These are phyloP conservation scores for Golubevia sp. DNA, from an alignment of 1,284 basidiomycete genomes.

Conservation along the genomic window DNA sequence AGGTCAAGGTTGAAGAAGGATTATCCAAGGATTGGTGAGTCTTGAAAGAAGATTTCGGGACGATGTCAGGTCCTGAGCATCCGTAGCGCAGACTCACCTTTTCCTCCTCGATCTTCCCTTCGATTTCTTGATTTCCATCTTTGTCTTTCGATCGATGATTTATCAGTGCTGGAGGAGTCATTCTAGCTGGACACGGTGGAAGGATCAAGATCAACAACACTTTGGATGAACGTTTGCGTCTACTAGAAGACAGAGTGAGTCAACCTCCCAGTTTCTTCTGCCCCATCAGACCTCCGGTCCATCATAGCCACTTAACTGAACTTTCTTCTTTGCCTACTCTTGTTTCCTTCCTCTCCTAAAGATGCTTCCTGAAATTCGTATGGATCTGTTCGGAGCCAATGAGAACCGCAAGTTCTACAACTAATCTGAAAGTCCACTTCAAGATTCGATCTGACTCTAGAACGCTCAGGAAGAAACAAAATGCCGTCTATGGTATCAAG, in stretches of 20 bases:
- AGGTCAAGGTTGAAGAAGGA: constrained; percentile 1
- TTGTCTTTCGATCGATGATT: not conserved
- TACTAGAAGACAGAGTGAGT: constrained; percentile 46
- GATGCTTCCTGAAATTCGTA: constrained; percentile 58
- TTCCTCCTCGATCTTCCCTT: not conserved
- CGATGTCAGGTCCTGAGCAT: no score
- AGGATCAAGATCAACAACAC: constrained; percentile 59
- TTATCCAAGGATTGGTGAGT: not conserved
- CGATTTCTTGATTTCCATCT: not conserved
- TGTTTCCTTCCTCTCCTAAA: constrained; percentile 1
- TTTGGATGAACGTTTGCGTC: constrained; percentile 50
- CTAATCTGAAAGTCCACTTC: no score
- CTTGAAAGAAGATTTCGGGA: no score
- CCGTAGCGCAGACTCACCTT: not conserved
- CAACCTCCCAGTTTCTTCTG: not conserved
- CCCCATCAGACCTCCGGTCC: not conserved
- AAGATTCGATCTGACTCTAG: no score
- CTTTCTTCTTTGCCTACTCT: not conserved
- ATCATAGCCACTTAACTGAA: not conserved
- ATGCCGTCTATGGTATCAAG: no score
- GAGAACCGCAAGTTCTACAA: constrained; percentile 46
- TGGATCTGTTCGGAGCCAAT: constrained; percentile 56
- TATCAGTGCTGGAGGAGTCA: constrained; percentile 37
- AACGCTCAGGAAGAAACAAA: not conserved
- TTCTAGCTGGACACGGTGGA: constrained; percentile 39